A percentile compares a stretch with the other conserved stretches of the same genome.
Evolutionary conservation across 257 asterid genomes (phyloP).

Genomic region (Petrea volubilis): DNA sequence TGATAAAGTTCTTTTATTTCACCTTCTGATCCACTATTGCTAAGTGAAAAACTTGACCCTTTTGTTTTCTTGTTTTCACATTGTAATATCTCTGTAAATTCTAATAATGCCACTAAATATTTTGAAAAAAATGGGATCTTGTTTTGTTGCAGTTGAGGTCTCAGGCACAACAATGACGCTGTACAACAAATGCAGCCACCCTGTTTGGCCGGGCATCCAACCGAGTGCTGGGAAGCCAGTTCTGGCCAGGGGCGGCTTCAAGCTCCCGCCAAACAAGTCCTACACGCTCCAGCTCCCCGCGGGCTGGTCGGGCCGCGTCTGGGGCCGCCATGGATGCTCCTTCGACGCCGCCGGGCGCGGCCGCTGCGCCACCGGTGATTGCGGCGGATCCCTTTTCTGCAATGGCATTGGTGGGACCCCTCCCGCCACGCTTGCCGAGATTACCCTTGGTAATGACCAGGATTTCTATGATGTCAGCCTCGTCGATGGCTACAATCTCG

Average conservation of each 20-base stretch:
- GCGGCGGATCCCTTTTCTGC: slow-evolving; percentile 84
- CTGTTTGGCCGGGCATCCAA: slow-evolving; percentile 93
- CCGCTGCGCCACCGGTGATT: slow-evolving; percentile 88
- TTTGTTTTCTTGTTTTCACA: neutral
- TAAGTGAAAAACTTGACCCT: neutral
- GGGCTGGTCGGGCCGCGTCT: slow-evolving; percentile 89
- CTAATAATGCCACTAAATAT: neutral
- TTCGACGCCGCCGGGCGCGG: slow-evolving; percentile 74
- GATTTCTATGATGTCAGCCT: slow-evolving; percentile 96
- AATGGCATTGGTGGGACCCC: slow-evolving; percentile 91
- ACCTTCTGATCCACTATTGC: slow-evolving; percentile 13
- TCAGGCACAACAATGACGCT: slow-evolving; percentile 69
- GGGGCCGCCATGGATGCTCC: slow-evolving; percentile 94
- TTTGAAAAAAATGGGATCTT: neutral
- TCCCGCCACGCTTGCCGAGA: slow-evolving; percentile 91
- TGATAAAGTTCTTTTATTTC: neutral
- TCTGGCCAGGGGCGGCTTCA: slow-evolving; percentile 76
- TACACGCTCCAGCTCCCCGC: slow-evolving; percentile 62
- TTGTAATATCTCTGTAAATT: neutral
- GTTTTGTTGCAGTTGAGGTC: slow-evolving; percentile 27
- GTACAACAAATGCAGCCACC: slow-evolving; percentile 73
- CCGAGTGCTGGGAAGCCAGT: slow-evolving; percentile 74
- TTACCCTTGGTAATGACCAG: slow-evolving; percentile 73
- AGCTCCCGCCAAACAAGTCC: slow-evolving; percentile 58
- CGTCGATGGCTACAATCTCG: slow-evolving; percentile 90